Conservation (phyloP, 1,284 basidiomycete genomes). For the Malassezia psittaci region DNA sequence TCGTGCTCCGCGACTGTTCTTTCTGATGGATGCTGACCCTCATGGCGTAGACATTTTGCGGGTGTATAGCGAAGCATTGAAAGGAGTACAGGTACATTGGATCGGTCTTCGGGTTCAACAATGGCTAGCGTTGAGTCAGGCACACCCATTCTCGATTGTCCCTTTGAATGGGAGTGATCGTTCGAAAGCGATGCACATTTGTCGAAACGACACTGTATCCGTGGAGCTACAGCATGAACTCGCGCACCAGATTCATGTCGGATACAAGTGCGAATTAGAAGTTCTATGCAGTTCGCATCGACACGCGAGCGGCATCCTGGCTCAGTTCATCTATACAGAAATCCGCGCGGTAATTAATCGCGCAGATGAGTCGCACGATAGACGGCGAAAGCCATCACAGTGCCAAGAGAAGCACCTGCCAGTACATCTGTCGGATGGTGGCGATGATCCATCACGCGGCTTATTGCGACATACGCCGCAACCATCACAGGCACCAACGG, state of each 20-base stretch:
- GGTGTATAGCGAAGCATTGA: not conserved
- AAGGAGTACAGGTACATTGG: conserved; percentile 1
- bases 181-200: conserved; percentile 17
- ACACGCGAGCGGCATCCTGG: not conserved
- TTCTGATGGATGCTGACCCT: conserved; percentile 23
- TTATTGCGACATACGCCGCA: conserved; percentile 73
- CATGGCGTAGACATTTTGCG: conserved; percentile 31
- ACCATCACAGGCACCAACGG: conserved; percentile 62
- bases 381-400: conserved; percentile 62
- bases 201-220: not conserved
- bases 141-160: not conserved
- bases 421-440: conserved; percentile 58
- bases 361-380: conserved; percentile 55
- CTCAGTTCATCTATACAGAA: not conserved
- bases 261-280: conserved; percentile 34
- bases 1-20: not conserved
- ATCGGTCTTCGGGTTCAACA: conserved; percentile 3
- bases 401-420: conserved; percentile 66
- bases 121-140: not conserved
- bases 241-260: conserved; percentile 19
- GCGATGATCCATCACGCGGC: conserved; percentile 50
- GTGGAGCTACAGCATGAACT: conserved; percentile 6
- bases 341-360: not conserved
- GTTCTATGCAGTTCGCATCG: conserved; percentile 15
- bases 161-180: conserved; percentile 13